A percentile compares a stretch with the other conserved stretches of the same genome.
Conservation (phyloP, 202 grass and related monocot species). For the Zizania palustris region DNA sequence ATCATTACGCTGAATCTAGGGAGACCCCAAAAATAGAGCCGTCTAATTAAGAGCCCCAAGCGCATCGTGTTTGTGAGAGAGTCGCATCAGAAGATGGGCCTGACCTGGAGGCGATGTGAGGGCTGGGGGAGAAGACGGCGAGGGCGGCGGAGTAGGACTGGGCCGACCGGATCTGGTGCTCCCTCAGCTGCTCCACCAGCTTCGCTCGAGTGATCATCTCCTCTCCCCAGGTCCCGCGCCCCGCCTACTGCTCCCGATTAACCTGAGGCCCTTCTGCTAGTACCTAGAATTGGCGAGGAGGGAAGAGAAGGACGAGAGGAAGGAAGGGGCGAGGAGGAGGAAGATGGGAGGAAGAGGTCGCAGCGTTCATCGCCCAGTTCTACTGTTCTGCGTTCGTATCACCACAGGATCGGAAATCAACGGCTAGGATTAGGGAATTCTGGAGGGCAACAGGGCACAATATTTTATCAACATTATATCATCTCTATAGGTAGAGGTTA, state of each 20-base stretch:
- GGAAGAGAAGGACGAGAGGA: background rate
- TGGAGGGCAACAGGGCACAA: background rate
- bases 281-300: constrained; percentile 37
- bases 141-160: constrained; percentile 66
- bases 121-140: constrained; percentile 71
- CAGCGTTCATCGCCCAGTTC: background rate
- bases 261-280: constrained; percentile 19
- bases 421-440: background rate
- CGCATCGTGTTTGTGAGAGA: constrained; percentile 1
- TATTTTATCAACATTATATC: too few species aligned
- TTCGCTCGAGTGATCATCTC: constrained; percentile 93
- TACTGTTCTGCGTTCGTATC: background rate
- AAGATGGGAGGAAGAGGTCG: background rate
- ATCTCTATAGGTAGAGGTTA: too few species aligned
- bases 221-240: constrained; percentile 19
- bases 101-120: constrained; percentile 75
- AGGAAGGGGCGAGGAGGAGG: background rate
- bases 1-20: constrained; percentile 10
- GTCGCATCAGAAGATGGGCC: background rate
- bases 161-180: constrained; percentile 88
- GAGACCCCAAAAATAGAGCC: background rate
- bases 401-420: constrained; percentile 40
- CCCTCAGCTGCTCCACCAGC: constrained; percentile 83
- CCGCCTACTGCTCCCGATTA: constrained; percentile 24
- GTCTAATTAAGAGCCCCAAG: constrained; percentile 7